Base-by-base conservation (phyloP, 1,284 basidiomycete species). In the Boletus sp. region DNA sequence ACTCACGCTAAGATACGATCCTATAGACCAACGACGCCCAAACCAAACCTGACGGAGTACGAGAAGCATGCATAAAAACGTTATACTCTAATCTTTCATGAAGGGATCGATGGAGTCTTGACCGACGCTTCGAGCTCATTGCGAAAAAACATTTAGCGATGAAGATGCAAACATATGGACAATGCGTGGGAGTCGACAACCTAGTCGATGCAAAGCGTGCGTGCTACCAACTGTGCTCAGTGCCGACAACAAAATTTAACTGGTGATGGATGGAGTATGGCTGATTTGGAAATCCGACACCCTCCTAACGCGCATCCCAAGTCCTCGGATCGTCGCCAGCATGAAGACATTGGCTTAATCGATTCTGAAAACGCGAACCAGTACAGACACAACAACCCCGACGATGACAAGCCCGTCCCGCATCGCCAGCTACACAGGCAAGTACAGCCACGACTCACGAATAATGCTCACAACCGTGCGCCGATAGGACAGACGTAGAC, bases 41-140 rank as follows among this genome's bases (percentile, higher is more conserved):
- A 68, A 65, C 52, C 54, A 5, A 82, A 79, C 57, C 72, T 72
- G 17, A 81, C 88, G 51, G 84, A 88, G 67, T 91, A 91, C 70
- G 91, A 94, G 67, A 94, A 91, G 62, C 88, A 91, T 68, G 84
- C 88, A 7, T 94, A 83, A 81, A 94, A 93, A 71, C 75, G 79
- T 40, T 94, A n/a, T n/a, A n/a, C n/a, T n/a, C n/a, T n/a, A n/a
- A n/a, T n/a, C n/a, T n/a, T n/a, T n/a, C n/a, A n/a, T n/a, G n/a
- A n/a, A n/a, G n/a, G n/a, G n/a, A n/a, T n/a, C n/a, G n/a, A n/a
- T n/a, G n/a, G n/a, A n/a, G n/a, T n/a, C n/a, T n/a, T n/a, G n/a
- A n/a, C n/a, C n/a, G n/a, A n/a, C n/a, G n/a, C n/a, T n/a, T n/a
- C n/a, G n/a, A n/a, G n/a, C n/a, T n/a, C n/a, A n/a, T n/a, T n/a